Percentiles rank a stretch among this genome's conserved stretches.
Evolutionary conservation across 345 rosid species (phyloP).

Genomic region (Eucalyptus erythrocorys): DNA sequence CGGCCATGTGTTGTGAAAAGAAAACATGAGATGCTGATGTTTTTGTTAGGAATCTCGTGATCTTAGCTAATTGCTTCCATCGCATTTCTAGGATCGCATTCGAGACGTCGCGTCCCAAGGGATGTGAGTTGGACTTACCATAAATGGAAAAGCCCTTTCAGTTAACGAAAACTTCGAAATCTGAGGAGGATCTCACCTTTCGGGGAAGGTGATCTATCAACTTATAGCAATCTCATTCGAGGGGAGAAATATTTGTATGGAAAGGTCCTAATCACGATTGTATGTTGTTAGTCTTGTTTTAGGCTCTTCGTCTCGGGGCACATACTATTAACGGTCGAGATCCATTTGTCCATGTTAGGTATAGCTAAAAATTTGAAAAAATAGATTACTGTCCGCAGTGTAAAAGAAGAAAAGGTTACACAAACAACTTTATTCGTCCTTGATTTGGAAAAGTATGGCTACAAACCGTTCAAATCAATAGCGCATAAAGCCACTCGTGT

Average conservation of each 20-base stretch:
- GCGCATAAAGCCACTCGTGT: background rate
- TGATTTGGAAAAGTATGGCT: background rate
- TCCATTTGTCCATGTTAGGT: background rate
- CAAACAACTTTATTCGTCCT: background rate
- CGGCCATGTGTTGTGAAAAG: background rate
- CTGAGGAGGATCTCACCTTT: background rate
- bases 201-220: background rate
- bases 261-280: background rate
- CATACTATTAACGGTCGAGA: background rate
- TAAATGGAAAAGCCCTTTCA: background rate
- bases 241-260: background rate
- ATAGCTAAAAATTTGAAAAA: background rate
- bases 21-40: background rate
- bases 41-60: background rate
- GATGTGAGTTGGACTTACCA: background rate
- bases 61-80: background rate
- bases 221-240: background rate
- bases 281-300: background rate
- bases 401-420: background rate
- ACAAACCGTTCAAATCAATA: background rate
- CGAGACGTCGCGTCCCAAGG: background rate
- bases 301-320: background rate
- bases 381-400: accelerated
- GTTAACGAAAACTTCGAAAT: background rate
- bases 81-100: background rate